Evolutionary conservation across 495 filamentous ascomycete species (phyloP).

Genomic region (Aspergillus taichungensis): DNA sequence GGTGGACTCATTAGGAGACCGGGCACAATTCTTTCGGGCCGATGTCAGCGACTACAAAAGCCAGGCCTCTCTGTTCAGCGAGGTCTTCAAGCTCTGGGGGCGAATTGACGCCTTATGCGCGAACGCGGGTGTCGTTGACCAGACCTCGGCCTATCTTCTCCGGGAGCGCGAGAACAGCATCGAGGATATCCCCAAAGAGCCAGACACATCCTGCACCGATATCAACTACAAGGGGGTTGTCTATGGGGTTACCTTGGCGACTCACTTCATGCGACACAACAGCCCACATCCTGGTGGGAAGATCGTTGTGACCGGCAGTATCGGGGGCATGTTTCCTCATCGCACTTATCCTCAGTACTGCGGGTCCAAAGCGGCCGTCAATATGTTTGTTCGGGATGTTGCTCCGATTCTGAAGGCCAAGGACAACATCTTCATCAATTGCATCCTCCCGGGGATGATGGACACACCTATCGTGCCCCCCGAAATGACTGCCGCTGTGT

Average conservation of each 20-base stretch:
- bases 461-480: conserved; percentile 20
- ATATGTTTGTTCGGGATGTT: conserved; percentile 18
- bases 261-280: conserved; percentile 26
- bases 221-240: conserved; percentile 24
- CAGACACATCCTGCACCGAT: conserved; percentile 17
- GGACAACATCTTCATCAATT: conserved; percentile 22
- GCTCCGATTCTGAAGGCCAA: conserved; percentile 20
- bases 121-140: conserved; percentile 21
- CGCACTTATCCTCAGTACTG: conserved; percentile 21
- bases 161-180: conserved; percentile 5
- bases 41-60: conserved; percentile 21
- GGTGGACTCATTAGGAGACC: conserved; percentile 6
- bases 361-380: conserved; percentile 21
- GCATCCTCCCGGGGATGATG: conserved; percentile 22
- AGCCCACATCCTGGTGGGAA: conserved; percentile 14
- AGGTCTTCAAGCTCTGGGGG: conserved; percentile 13
- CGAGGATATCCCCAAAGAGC: conserved; percentile 18
- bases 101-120: conserved; percentile 21
- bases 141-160: conserved; percentile 17
- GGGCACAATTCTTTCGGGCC: conserved; percentile 13
- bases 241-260: conserved; percentile 18
- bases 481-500: conserved; percentile 19
- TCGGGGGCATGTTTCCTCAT: conserved; percentile 19
- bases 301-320: conserved; percentile 21
- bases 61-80: conserved; percentile 10